Percentiles rank a stretch among this genome's conserved stretches.
phyloP scores from a whole-genome alignment of 1,284 basidiomycete genomes.

The Flammula alnicola region DNA sequence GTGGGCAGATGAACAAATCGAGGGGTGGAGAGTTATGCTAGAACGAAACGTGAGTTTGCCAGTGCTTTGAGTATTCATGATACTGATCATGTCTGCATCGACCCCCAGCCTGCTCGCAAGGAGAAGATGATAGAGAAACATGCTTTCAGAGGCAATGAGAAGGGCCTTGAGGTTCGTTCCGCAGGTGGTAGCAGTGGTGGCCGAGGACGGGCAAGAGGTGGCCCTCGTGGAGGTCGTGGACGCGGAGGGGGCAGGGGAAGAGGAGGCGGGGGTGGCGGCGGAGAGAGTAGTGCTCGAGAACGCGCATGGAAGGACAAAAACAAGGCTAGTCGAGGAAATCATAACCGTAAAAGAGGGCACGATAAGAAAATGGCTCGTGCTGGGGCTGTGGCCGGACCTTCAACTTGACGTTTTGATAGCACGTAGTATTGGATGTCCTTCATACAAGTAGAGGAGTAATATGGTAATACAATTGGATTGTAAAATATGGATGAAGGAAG shows the following conservation, averaged over 20 bases:
- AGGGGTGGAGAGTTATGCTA: conserved; percentile 88
- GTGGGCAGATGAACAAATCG: conserved; percentile 80
- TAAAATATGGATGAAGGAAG: too few relatives aligned
- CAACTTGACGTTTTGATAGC: conserved; percentile 5
- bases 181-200: conserved; percentile 33
- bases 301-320: conserved; percentile 73
- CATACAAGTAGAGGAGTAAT: too few relatives aligned
- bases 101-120: conserved; percentile 63
- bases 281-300: conserved; percentile 44
- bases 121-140: conserved; percentile 73
- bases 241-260: conserved; percentile 42
- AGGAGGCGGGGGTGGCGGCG: conserved; percentile 40
- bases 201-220: conserved; percentile 38
- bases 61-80: not conserved
- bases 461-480: too few relatives aligned
- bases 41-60: conserved; percentile 75
- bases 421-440: too few relatives aligned
- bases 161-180: conserved; percentile 23
- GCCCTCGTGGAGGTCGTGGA: conserved; percentile 42
- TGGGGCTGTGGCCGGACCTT: conserved; percentile 35
- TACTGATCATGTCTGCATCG: not conserved
- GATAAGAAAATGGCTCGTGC: conserved; percentile 76
- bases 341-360: conserved; percentile 69
- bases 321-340: conserved; percentile 66
- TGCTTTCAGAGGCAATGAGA: conserved; percentile 72